phyloP scores from a whole-genome alignment of 306 rosid genomes.

The Comarum palustre region DNA sequence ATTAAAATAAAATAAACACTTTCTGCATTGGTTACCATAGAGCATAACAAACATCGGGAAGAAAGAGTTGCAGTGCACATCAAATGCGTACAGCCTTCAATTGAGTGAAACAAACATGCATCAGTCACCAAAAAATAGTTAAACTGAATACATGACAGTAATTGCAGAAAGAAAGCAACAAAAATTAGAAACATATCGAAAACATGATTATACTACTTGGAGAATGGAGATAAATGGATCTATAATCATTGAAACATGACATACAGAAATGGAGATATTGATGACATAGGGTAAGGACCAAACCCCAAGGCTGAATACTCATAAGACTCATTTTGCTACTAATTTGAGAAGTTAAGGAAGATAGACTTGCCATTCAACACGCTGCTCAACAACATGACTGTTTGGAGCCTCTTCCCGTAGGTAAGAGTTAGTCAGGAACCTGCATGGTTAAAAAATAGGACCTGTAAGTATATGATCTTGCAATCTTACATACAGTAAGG shows the following conservation, averaged over 20 bases:
- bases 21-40: constrained; percentile 55
- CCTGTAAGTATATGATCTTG: constrained; percentile 14
- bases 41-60: constrained; percentile 92
- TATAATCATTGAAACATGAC: background rate
- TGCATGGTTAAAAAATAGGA: constrained; percentile 32
- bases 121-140: constrained; percentile 30
- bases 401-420: constrained; percentile 97
- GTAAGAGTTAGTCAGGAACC: constrained; percentile 89
- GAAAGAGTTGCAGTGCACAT: constrained; percentile 99
- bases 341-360: constrained; percentile 7
- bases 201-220: background rate
- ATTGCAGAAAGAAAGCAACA: background rate
- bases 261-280: background rate
- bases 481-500: background rate
- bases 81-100: constrained; percentile 93
- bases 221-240: background rate
- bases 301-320: background rate
- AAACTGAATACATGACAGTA: background rate
- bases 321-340: constrained; percentile 11
- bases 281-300: background rate
- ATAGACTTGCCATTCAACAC: constrained; percentile 82
- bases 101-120: constrained; percentile 24
- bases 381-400: constrained; percentile 99
- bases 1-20: constrained; percentile 8
- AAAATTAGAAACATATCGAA: background rate